Percentiles rank a stretch among this genome's conserved stretches.
Evolutionary conservation across 208 protist species (phyloP).

Genomic region (Perkinsela sp.): DNA sequence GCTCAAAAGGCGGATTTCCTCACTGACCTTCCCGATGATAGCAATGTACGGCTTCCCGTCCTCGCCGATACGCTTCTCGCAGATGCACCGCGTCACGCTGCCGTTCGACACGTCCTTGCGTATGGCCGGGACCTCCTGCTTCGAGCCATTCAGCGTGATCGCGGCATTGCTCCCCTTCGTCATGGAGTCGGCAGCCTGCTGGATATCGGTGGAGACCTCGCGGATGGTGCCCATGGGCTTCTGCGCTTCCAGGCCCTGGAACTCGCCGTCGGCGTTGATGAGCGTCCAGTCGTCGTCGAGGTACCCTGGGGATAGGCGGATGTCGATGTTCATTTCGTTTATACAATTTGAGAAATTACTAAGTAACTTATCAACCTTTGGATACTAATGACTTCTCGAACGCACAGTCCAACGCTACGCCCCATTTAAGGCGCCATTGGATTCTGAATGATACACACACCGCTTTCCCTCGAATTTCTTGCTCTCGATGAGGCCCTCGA

Average conservation of each 20-base stretch:
- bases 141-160: not conserved
- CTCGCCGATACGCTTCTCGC: not conserved
- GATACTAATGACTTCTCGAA: too few species aligned
- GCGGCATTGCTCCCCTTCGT: not conserved
- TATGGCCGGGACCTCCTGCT: not conserved
- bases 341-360: not conserved
- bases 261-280: not conserved
- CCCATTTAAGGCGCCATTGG: too few species aligned
- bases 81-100: not conserved
- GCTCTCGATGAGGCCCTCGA: not conserved
- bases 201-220: too few species aligned
- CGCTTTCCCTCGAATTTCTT: not conserved
- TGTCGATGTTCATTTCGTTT: not conserved
- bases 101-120: not conserved
- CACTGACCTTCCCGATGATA: not conserved
- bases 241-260: not conserved
- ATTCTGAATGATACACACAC: not conserved
- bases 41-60: not conserved
- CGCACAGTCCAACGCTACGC: too few species aligned
- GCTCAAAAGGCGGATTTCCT: not conserved
- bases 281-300: not conserved
- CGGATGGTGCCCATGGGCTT: not conserved
- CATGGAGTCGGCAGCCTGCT: not conserved
- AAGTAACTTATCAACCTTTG: too few species aligned
- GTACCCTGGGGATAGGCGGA: not conserved